phyloP scores from a whole-genome alignment of 208 protist genomes.

The Leishmania aethiopica region DNA sequence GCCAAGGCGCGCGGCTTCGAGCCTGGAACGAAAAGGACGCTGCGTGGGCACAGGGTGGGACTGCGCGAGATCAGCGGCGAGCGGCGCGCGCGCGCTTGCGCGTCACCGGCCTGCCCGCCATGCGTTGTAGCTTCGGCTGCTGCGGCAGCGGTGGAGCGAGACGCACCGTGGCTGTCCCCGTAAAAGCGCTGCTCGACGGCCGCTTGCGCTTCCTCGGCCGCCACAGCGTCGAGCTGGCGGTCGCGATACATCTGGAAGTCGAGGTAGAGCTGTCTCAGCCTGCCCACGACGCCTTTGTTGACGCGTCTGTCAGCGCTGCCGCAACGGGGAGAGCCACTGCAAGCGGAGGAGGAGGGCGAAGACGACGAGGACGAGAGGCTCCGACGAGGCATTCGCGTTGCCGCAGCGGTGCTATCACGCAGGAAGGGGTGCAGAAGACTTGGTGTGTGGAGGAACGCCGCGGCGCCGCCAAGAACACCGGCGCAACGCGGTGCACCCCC shows the following conservation, averaged over 20 bases:
- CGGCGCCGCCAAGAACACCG: neutral
- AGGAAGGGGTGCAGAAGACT: neutral
- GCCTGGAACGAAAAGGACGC: slow-evolving; percentile 76
- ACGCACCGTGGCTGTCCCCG: neutral
- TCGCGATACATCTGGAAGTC: slow-evolving; percentile 58
- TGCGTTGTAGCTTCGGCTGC: neutral
- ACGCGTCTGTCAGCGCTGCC: neutral
- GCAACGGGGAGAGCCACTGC: neutral
- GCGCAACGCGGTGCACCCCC: neutral
- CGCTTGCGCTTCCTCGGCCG: slow-evolving; percentile 15
- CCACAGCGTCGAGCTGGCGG: slow-evolving; percentile 43
- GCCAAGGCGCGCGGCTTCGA: slow-evolving; percentile 54
- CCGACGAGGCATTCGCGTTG: neutral
- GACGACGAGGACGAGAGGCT: neutral
- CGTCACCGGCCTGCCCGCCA: neutral
- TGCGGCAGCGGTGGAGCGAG: neutral
- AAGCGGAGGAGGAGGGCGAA: neutral
- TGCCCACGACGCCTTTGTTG: slow-evolving; percentile 24
- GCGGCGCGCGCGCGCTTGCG: neutral
- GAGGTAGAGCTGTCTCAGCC: slow-evolving; percentile 35
- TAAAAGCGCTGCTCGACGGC: slow-evolving; percentile 4
- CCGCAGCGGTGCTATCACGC: neutral
- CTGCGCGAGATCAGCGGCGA: slow-evolving; percentile 49
- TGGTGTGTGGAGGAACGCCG: neutral
- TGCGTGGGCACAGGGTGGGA: slow-evolving; percentile 63